Base-by-base conservation (phyloP, 306 rosid genomes). In the Mimosa pudica region DNA sequence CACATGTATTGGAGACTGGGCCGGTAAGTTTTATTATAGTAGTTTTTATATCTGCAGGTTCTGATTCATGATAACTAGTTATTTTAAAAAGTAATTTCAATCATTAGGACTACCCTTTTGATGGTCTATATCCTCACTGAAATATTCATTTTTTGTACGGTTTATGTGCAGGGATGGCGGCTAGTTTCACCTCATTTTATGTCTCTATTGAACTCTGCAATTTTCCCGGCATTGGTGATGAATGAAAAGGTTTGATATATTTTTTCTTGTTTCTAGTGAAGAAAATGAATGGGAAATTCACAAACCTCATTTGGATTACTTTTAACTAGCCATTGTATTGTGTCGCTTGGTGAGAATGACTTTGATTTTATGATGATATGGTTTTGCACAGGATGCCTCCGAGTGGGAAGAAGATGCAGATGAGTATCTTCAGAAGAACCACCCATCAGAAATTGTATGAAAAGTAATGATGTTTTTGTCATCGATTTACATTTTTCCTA, bases 341-440 rank as follows among this genome's bases (percentile, higher is more conserved):
- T 61, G 65, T 67, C 79, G 73, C 80, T 76, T 73, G 77, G 54
- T 74, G 66, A 45, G 58, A 42, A 46, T 13, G 10, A 4, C 71
- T 35, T 68, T 79, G 72, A 48, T 32, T 74, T 75, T 79, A 35
- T 52, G 72, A 30, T 83, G 85, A 58, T 80, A 82, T 87, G 80
- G 64, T 77, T 70, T 52, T 65, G 44, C 62, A 57, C 74, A 93
- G 98, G 98, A 93, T 84, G 57, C 85, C 48, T 58, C 83, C 18
- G 98, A 93, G 88, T 93, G 98, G 98, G 98, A 91, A 86, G 97
- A 93, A 82, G 98, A 93, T 74, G 86, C 92, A 60, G 98, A 93
- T 72, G 98, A 93, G 85, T 93, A 89, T 82, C 82, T 93, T 49
- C 83, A 91, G 63, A 93, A 90, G 88, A 93, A 93, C 88, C 92